phyloP scores from a whole-genome alignment of 2,329 filamentous ascomycete genomes.

The Orbilia oligospora region DNA sequence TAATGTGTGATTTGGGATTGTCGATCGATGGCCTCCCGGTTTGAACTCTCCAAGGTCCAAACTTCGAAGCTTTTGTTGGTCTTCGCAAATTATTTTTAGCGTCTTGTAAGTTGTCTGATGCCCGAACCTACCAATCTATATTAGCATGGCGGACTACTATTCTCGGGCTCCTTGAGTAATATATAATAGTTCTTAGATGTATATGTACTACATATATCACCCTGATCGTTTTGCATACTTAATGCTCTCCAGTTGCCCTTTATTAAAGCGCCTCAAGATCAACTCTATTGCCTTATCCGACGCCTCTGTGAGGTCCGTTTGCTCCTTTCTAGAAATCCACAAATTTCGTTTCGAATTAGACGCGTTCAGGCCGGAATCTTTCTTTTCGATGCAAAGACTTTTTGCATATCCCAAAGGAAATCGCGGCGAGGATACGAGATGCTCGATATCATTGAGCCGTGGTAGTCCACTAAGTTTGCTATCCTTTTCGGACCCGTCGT shows the following conservation, averaged over 20 bases:
- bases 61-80: constrained; percentile 1
- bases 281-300: neutral
- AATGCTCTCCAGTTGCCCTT: constrained; percentile 37
- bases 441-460: neutral
- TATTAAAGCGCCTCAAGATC: constrained; percentile 9
- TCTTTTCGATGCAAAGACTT: neutral
- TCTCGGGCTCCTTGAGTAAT: neutral
- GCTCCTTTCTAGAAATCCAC: neutral
- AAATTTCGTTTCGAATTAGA: neutral
- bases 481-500: constrained; percentile 1
- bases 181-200: too few species aligned
- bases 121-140: neutral
- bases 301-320: constrained; percentile 6
- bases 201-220: neutral
- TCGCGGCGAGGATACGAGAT: neutral
- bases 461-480: constrained; percentile 1
- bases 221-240: constrained; percentile 1
- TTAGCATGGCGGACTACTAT: constrained; percentile 3
- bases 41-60: constrained; percentile 1
- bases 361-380: neutral
- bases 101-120: constrained; percentile 14
- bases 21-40: neutral
- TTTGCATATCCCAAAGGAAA: constrained; percentile 3
- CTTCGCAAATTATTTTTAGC: neutral
- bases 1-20: neutral